phyloP scores from a whole-genome alignment of 108 stramenopile genomes.

The Cyclotella kingstonii region DNA sequence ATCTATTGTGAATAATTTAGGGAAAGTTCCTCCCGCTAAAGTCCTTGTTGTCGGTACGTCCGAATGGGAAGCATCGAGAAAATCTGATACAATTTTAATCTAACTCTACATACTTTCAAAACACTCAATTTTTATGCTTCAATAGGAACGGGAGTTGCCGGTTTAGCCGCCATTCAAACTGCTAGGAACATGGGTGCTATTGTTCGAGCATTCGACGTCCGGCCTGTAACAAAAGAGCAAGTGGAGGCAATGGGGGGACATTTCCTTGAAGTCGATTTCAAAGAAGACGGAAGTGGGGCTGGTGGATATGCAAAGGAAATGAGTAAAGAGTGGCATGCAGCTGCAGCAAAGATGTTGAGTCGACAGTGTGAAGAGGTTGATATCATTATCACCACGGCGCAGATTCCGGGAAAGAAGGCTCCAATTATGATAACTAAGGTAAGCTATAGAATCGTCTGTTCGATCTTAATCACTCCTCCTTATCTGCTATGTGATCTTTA shows the following conservation, averaged over 20 bases:
- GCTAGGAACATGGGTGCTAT: conserved; percentile 99
- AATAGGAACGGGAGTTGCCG: conserved; percentile 85
- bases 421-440: conserved; percentile 94
- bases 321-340: conserved; percentile 95
- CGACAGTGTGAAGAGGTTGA: conserved; percentile 95
- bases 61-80: too few species aligned
- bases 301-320: conserved; percentile 99
- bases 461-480: neutral
- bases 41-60: conserved; percentile 93
- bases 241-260: conserved; percentile 98
- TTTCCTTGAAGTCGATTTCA: conserved; percentile 93
- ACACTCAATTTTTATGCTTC: neutral
- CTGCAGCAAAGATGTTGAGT: conserved; percentile 83
- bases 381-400: conserved; percentile 98
- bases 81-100: too few species aligned
- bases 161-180: conserved; percentile 95
- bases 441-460: neutral
- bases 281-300: conserved; percentile 97
- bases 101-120: neutral
- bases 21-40: conserved; percentile 96
- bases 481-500: too few species aligned
- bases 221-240: conserved; percentile 98
- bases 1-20: conserved; percentile 65
- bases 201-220: conserved; percentile 97
- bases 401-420: conserved; percentile 96